A percentile compares a stretch with the other conserved stretches of the same genome.
Conservation (phyloP, 805 yeast species). For the Starmera amethionina region DNA sequence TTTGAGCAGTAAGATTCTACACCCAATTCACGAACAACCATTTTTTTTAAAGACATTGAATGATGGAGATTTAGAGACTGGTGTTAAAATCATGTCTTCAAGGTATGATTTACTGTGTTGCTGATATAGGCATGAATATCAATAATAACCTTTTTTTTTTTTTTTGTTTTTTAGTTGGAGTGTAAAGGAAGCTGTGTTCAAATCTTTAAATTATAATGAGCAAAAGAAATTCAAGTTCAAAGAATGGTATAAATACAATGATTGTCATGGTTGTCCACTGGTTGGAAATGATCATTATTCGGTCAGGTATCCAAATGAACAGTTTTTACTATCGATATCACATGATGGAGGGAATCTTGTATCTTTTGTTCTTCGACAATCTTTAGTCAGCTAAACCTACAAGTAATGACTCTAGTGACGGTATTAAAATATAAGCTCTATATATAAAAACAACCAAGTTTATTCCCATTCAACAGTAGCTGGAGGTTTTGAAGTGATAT, state of each 20-base stretch:
- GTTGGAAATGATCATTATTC: constrained; percentile 24
- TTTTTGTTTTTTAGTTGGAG: constrained; percentile 46
- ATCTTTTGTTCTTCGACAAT: constrained; percentile 43
- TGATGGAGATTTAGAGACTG: constrained; percentile 13
- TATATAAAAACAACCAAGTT: too few relatives aligned
- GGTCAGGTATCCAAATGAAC: constrained; percentile 24
- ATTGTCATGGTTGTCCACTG: constrained; percentile 32
- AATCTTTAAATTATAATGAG: constrained; percentile 37
- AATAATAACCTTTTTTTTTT: neutral
- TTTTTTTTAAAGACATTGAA: constrained; percentile 16
- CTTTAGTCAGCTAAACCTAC: too few relatives aligned
- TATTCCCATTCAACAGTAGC: constrained; percentile 99
- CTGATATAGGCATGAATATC: neutral
- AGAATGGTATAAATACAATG: constrained; percentile 45
- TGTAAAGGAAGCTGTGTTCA: constrained; percentile 64
- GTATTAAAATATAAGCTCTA: too few relatives aligned
- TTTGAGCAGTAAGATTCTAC: constrained; percentile 32
- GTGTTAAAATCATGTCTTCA: constrained; percentile 36
- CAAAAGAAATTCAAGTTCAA: constrained; percentile 47
- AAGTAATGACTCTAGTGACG: too few relatives aligned
- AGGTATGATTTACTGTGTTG: constrained; percentile 6
- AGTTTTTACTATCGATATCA: constrained; percentile 44
- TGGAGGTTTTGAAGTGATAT: constrained; percentile 98
- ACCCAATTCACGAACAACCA: constrained; percentile 32
- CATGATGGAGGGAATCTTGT: constrained; percentile 57